phyloP scores from a whole-genome alignment of 2,329 filamentous ascomycete species.

The Leptodontidium sp. region DNA sequence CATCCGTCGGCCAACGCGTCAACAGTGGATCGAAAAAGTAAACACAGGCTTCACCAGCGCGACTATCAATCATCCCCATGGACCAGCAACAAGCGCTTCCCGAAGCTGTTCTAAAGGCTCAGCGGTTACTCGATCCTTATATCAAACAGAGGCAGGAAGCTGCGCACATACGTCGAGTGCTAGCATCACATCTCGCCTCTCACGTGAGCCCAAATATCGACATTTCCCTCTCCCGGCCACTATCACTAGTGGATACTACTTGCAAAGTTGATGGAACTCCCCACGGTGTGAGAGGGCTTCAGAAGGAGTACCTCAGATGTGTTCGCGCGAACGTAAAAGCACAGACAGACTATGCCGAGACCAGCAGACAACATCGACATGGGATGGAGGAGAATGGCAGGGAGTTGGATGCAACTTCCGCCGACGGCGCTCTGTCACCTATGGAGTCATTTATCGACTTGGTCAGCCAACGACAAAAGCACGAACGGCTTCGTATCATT shows the following conservation, averaged over 20 bases:
- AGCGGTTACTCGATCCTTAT: conserved; percentile 58
- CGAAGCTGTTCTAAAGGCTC: conserved; percentile 51
- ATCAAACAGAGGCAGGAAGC: conserved; percentile 66
- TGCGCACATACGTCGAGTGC: conserved; percentile 61
- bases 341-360: conserved; percentile 53
- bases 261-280: conserved; percentile 48
- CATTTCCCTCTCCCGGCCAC: conserved; percentile 46
- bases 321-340: conserved; percentile 61
- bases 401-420: conserved; percentile 30
- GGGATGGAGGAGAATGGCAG: conserved; percentile 6
- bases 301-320: conserved; percentile 63
- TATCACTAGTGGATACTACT: conserved; percentile 57
- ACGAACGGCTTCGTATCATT: conserved; percentile 58
- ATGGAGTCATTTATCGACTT: conserved; percentile 61
- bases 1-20: not conserved
- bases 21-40: conserved; percentile 13
- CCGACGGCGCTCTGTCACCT: conserved; percentile 33
- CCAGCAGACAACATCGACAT: conserved; percentile 38
- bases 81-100: conserved; percentile 39
- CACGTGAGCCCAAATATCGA: conserved; percentile 49
- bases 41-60: conserved; percentile 22
- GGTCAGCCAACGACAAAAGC: conserved; percentile 61
- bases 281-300: conserved; percentile 55
- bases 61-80: conserved; percentile 33
- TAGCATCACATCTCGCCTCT: conserved; percentile 62